Evolutionary conservation across 1,284 basidiomycete species (phyloP).

Genomic region (Ceratobasidium sp.): DNA sequence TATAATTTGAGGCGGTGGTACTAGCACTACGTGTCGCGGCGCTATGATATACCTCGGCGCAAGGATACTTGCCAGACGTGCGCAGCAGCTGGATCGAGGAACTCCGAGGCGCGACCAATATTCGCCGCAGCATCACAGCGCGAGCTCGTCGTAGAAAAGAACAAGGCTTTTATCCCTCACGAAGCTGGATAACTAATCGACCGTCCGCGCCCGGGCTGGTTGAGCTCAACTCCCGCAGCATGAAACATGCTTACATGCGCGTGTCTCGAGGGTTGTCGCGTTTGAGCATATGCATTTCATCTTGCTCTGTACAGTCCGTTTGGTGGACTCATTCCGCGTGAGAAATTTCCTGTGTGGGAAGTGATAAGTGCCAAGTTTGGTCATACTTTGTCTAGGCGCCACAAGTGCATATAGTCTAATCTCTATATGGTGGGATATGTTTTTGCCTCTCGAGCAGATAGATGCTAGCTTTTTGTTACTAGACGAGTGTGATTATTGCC

Average conservation of each 20-base stretch:
- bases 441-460: no score
- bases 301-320: background rate
- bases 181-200: conserved; percentile 18
- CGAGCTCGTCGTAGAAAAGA: conserved; percentile 10
- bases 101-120: conserved; percentile 10
- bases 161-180: no score
- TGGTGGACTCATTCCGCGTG: background rate
- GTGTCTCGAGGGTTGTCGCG: background rate
- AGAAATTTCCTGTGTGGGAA: conserved; percentile 13
- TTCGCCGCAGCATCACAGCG: background rate
- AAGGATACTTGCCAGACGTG: background rate
- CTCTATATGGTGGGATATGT: no score
- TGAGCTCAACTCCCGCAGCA: conserved; percentile 16
- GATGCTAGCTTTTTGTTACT: no score
- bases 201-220: conserved; percentile 11
- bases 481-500: no score
- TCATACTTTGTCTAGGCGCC: no score
- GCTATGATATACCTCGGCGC: conserved; percentile 9
- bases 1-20: background rate
- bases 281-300: conserved; percentile 3
- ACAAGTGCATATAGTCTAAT: background rate
- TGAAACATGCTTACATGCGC: background rate
- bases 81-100: conserved; percentile 15
- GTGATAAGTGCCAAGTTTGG: background rate
- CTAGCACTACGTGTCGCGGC: background rate